phyloP scores from a whole-genome alignment of 805 yeast genomes.

The Wickerhamiella australiensis region DNA sequence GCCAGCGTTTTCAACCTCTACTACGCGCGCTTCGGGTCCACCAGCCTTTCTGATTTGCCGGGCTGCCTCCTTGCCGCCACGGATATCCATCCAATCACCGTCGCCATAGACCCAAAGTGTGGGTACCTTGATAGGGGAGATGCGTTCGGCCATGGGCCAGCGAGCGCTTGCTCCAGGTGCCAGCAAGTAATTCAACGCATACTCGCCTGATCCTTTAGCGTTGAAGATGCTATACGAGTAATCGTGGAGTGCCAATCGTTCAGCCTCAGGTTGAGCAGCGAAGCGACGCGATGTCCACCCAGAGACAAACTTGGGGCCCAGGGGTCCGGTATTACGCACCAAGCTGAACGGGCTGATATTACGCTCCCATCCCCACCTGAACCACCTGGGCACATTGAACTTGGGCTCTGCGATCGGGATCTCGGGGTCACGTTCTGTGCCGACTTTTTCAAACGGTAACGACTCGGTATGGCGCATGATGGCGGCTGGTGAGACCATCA shows the following conservation, averaged over 20 bases:
- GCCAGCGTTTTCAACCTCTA: constrained; percentile 44
- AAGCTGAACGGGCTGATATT: constrained; percentile 77
- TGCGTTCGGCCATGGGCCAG: constrained; percentile 47
- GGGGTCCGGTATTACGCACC: constrained; percentile 64
- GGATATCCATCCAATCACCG: constrained; percentile 52
- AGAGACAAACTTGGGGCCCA: constrained; percentile 75
- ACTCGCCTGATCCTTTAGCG: constrained; percentile 85
- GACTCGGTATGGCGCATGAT: constrained; percentile 39
- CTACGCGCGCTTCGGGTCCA: constrained; percentile 24
- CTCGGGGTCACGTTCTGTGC: constrained; percentile 13
- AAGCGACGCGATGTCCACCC: constrained; percentile 85
- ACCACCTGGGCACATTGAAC: constrained; percentile 50
- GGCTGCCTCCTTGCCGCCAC: constrained; percentile 32
- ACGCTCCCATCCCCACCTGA: constrained; percentile 68
- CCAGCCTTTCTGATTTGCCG: constrained; percentile 19
- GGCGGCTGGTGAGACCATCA: constrained; percentile 89
- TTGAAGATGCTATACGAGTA: constrained; percentile 79
- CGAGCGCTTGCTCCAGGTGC: constrained; percentile 91
- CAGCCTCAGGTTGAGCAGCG: constrained; percentile 38
- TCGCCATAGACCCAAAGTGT: constrained; percentile 81
- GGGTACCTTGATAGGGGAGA: constrained; percentile 41
- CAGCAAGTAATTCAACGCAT: constrained; percentile 67
- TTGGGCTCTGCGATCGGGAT: constrained; percentile 12
- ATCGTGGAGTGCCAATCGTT: constrained; percentile 48
- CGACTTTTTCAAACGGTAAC: constrained; percentile 20